Evolutionary conservation across 1,284 basidiomycete genomes (phyloP), one percentile per base, ranked within the genome.

Genomic region (Tetrapyrgos nigripes): DNA sequence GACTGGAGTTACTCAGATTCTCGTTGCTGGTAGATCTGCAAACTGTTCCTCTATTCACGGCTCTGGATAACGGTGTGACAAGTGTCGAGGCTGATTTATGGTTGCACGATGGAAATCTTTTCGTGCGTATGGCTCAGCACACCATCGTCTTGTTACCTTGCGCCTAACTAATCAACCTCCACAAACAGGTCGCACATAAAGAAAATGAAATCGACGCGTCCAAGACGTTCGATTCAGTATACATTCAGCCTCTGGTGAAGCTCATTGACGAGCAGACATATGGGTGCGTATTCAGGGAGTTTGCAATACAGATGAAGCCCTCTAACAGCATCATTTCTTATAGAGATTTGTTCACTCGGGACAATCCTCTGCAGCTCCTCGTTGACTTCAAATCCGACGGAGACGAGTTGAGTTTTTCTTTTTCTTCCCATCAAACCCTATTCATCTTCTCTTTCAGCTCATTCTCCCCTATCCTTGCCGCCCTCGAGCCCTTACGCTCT

Each of bases 331-430:
- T 3, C 5, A 13, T 2, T n/a, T 6, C 14, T 11, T 51, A 13
- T 14, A 51, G 50, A 13, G 50, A 33, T 6, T 17, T 51, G 35
- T 51, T 51, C 29, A 33, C 31, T n/a, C 19, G n/a, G 19, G 33
- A 37, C 14, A 33, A 28, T 24, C 27, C 50, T 14, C 31, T 51
- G 13, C 50, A 51, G 21, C 13, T 51, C 5, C 29, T 51, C 19
- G 35, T 51, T n/a, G 50, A 51, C 21, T 51, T 51, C 28, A 51
- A 51, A 28, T 33, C 50, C 19, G 50, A 51, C 50, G 50, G 50
- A 28, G 47, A 49, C 26, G 29, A 31, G 47, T 49, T 8, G 5
- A 19, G 6, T 4, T 3, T 5, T 27, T 11, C 8, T 11, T 14
- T 24, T 27, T 26, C 19, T 31, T 23, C 11, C 14, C 10, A 3